Base-by-base conservation (phyloP, 2,329 filamentous ascomycete species). In the Verticillium alfalfae region DNA sequence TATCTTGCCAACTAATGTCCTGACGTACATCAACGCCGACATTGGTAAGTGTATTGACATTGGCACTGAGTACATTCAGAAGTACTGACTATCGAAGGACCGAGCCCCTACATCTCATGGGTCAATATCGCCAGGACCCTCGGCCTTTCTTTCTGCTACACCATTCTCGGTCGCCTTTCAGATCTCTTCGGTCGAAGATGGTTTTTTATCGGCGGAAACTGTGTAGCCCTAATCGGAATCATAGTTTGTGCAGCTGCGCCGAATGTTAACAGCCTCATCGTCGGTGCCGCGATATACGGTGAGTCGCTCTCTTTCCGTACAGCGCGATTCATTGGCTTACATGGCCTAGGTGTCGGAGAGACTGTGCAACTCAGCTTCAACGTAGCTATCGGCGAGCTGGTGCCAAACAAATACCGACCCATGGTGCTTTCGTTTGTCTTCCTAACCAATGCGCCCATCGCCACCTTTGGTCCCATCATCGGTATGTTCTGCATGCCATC, bases 151-250 rank as follows among this genome's bases (percentile, higher is more conserved):
- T 63, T 74, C 74, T 34, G 13, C 10, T 38, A 60, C 10, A 18
- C 57, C 34, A 26, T 36, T 18, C 31, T 77, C 56, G 75, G 75
- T 5, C 74, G 75, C 41, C 68, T 77, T 8, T 75, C 72, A 1
- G 74, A 78, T 67, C 69, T 77, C 5, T 75, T 78, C 57, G 75
- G 75, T 15, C 71, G 75, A 41, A 69, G 75, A 26, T 77, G 73
- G 71, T 76, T 77, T 65, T 76, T 76, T 62, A 75, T 77, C 22
- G 73, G 73, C 15, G 75, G 74, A 45, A 74, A 73, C 31, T 26
- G 73, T 13, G 68, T 77, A 6, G 73, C 73, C 6, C 65, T 77
- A 3, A 18, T 76, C 34, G 75, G 75, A 13, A 74, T 72, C 61
- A 68, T 77, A 22, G 66, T 77, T 34, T 74, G 73, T 59, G 72